Percentiles rank a stretch among this genome's conserved stretches.
phyloP scores from a whole-genome alignment of 1,284 basidiomycete species.

The Apiotrichum sp. region DNA sequence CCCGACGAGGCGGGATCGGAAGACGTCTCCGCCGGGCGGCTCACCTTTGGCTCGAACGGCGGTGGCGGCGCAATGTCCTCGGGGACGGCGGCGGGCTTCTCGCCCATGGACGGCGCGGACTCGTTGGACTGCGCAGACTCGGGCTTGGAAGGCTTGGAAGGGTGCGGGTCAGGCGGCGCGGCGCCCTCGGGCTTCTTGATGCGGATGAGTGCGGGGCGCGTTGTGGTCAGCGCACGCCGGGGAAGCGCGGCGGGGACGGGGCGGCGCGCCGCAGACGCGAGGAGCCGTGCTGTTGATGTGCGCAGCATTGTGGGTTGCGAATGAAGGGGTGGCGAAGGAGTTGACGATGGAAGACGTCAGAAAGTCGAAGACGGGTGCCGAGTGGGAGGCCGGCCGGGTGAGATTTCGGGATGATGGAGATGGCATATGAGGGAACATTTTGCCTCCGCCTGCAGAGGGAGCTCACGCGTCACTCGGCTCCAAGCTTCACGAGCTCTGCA shows the following conservation, averaged over 20 bases:
- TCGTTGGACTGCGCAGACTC: too few species aligned
- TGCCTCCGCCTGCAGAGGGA: too few species aligned
- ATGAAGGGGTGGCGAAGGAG: not conserved
- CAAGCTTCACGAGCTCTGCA: too few species aligned
- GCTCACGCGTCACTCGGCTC: too few species aligned
- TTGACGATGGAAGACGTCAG: not conserved
- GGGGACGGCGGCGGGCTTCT: conserved; percentile 27
- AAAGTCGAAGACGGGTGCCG: not conserved
- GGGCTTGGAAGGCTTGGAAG: not conserved
- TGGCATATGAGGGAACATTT: too few species aligned
- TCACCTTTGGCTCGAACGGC: conserved; percentile 26
- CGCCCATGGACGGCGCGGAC: conserved; percentile 24
- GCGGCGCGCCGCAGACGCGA: conserved; percentile 1
- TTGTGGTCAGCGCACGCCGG: conserved; percentile 9
- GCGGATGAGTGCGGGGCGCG: conserved; percentile 9
- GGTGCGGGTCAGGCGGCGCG: not conserved
- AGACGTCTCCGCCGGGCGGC: not conserved
- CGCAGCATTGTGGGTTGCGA: conserved; percentile 9
- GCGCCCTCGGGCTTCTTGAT: conserved; percentile 18
- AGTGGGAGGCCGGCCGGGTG: not conserved
- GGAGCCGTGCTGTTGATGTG: conserved; percentile 9
- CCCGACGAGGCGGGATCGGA: not conserved
- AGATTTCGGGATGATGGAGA: not conserved
- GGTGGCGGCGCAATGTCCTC: conserved; percentile 18
- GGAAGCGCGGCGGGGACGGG: not conserved